Evolutionary conservation across 768 basidiomycete species (phyloP), one percentile per base, ranked within the genome.

Genomic region (Trametes sanguinea): DNA sequence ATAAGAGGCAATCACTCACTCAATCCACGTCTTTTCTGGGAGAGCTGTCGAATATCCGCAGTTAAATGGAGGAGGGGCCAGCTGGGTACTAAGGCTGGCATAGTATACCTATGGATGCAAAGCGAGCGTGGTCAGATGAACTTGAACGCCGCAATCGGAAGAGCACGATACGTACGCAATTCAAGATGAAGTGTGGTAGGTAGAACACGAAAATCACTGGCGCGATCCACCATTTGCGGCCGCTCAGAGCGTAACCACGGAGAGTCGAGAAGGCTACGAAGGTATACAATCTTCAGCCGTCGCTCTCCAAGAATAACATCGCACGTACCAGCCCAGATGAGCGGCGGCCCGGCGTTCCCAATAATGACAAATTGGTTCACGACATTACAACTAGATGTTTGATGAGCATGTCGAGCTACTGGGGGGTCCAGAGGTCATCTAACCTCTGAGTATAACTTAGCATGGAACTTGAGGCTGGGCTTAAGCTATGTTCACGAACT

Each of bases 211-310:
- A 10, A 4, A 54, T 60, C 11, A 53, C 13, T 0, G 29, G 22
- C 0, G 37, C 45, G 5, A 60, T 37, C 59, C 59, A 60, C 51
- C 27, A 60, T 30, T 16, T 53, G 32, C 51, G 59, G 22, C 52
- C 52, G 35, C 59, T 60, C 27, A 60, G 17, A 6, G 59, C 59
- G 46, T 60, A 60, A 7, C 51, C 59, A n/a, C 59, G 59, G 22
- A 60, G 37, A 2, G 51, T 47, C 17, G 59, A 60, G 27, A 60
- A 60, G 22, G 39, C 59, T 60, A 3, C 11, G 27, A 29, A 22
- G 22, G 22, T 22, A 22, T 22, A 22, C 22, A 22, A 22, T 22
- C 22, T 22, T 22, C 22, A 22, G 22, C 22, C 22, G 22, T 22
- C 22, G 22, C 22, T 22, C 22, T 1, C 22, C 22, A 22, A 22